Conservation (phyloP, 73 alveolate genomes). For the Tetrahymena malaccensis region DNA sequence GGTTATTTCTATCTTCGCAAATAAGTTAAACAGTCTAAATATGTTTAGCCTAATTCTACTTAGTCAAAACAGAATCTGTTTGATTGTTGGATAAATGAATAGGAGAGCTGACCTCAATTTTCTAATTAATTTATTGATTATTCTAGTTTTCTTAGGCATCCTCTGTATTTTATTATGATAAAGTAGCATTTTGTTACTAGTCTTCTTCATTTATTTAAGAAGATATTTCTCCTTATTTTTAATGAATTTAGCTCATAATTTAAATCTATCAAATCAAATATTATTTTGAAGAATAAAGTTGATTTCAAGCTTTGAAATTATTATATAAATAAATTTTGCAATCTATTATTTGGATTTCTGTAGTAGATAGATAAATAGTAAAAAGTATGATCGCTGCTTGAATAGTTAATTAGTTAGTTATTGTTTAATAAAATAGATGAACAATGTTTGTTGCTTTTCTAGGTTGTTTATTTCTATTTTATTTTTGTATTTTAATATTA, state of each 20-base stretch:
- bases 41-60: not conserved
- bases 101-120: not conserved
- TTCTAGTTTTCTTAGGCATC: not conserved
- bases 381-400: too few relatives aligned
- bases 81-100: not conserved
- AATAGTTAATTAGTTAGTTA: too few relatives aligned
- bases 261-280: not conserved
- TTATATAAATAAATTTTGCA: not conserved
- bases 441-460: too few relatives aligned
- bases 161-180: too few relatives aligned
- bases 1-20: not conserved
- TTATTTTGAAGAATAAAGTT: not conserved
- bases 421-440: too few relatives aligned
- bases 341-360: not conserved
- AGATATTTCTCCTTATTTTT: not conserved
- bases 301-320: not conserved
- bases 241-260: not conserved
- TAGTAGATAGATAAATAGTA: too few relatives aligned
- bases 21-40: not conserved
- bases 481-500: too few relatives aligned
- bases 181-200: not conserved
- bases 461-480: too few relatives aligned
- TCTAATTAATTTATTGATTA: not conserved
- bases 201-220: not conserved
- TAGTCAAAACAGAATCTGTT: not conserved